phyloP scores from a whole-genome alignment of 495 filamentous ascomycete species.

The Lasiosphaeria hispida region DNA sequence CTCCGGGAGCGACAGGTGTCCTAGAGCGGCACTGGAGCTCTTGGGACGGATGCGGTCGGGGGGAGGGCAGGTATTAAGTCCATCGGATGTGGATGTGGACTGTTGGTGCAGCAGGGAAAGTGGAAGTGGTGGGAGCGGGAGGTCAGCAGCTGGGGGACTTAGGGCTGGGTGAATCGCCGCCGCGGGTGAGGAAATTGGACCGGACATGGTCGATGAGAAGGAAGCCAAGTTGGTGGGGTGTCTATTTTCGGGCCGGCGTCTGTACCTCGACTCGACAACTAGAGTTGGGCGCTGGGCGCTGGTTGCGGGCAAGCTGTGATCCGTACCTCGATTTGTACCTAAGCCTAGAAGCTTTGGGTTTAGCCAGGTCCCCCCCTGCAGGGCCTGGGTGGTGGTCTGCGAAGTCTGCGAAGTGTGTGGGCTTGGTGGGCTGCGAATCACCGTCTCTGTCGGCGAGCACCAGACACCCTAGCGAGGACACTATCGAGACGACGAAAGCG shows the following conservation, averaged over 20 bases:
- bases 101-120: constrained; percentile 4
- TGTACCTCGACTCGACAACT: background rate
- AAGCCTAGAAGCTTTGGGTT: background rate
- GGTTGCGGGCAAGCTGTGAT: background rate
- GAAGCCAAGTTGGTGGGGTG: constrained; percentile 15
- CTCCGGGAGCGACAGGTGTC: background rate
- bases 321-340: background rate
- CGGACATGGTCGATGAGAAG: constrained; percentile 27
- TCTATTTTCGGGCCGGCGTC: constrained; percentile 20
- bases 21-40: constrained; percentile 22
- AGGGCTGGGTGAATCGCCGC: constrained; percentile 42
- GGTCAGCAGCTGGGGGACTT: constrained; percentile 24
- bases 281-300: background rate
- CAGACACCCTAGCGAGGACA: background rate
- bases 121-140: constrained; percentile 14
- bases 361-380: constrained; percentile 10
- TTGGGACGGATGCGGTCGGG: constrained; percentile 22
- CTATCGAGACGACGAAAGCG: background rate
- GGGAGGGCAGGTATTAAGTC: constrained; percentile 23
- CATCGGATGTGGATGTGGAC: constrained; percentile 16
- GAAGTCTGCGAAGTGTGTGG: no score
- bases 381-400: background rate
- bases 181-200: constrained; percentile 37
- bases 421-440: no score
- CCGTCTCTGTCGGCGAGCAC: background rate